Evolutionary conservation across 176 grass and related monocot species (phyloP).

Genomic region (Bothriochloa decipiens): DNA sequence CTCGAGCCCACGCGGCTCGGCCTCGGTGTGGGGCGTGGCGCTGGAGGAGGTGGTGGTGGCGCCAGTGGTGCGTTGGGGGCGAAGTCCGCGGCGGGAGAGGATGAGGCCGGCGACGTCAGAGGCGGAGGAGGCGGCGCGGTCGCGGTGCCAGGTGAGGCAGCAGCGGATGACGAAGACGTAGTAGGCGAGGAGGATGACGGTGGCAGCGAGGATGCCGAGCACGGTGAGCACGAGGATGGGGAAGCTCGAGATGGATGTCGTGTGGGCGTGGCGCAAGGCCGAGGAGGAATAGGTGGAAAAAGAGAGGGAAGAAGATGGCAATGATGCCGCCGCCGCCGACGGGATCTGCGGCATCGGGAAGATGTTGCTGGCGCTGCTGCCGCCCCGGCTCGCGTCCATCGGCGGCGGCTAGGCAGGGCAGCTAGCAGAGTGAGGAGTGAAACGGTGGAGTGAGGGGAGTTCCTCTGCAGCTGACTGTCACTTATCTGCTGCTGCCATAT

Average conservation of each 20-base stretch:
- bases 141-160: slow-evolving; percentile 64
- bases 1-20: slow-evolving; percentile 53
- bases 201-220: slow-evolving; percentile 62
- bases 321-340: not conserved
- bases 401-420: not conserved
- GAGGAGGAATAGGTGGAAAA: not conserved
- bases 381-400: slow-evolving; percentile 34
- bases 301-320: not conserved
- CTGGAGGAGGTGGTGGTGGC: not conserved
- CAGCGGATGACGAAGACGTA: slow-evolving; percentile 83
- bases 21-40: too few species aligned
- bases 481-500: not conserved
- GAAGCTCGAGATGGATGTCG: slow-evolving; percentile 46
- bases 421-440: not conserved
- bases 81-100: slow-evolving; percentile 2
- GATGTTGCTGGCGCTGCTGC: not conserved
- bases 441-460: not conserved
- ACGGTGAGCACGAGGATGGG: slow-evolving; percentile 66
- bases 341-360: slow-evolving; percentile 35
- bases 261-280: not conserved
- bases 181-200: slow-evolving; percentile 78
- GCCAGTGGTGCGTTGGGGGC: not conserved
- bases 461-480: not conserved
- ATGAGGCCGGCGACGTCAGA: not conserved
- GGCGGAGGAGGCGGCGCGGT: not conserved